phyloP scores from a whole-genome alignment of 805 yeast genomes.

The Pichia nanzhaoensis region DNA sequence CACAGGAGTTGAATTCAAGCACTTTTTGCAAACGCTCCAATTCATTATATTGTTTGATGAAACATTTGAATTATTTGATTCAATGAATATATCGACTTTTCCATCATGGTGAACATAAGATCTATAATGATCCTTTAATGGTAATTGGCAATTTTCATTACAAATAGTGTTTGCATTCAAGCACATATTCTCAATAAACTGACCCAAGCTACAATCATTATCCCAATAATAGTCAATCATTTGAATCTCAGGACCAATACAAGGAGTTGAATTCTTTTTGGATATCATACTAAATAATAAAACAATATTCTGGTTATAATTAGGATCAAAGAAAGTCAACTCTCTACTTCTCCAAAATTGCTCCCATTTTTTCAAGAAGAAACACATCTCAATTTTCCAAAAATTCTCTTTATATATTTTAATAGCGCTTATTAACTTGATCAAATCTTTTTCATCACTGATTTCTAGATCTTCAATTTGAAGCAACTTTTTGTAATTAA shows the following conservation, averaged over 20 bases:
- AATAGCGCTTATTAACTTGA: constrained; percentile 32
- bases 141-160: constrained; percentile 74
- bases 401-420: constrained; percentile 24
- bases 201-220: constrained; percentile 84
- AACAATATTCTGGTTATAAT: constrained; percentile 70
- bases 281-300: constrained; percentile 79
- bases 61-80: constrained; percentile 49
- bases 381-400: constrained; percentile 25
- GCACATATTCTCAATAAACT: constrained; percentile 74
- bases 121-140: constrained; percentile 66
- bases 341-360: constrained; percentile 38
- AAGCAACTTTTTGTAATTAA: background rate
- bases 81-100: constrained; percentile 71
- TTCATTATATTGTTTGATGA: constrained; percentile 64
- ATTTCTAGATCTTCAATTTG: constrained; percentile 14
- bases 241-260: constrained; percentile 83
- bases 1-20: constrained; percentile 70
- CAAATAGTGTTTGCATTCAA: constrained; percentile 62
- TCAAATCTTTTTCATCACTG: constrained; percentile 24
- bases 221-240: constrained; percentile 86
- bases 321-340: constrained; percentile 55
- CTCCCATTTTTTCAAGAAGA: constrained; percentile 61
- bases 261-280: constrained; percentile 79
- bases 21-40: constrained; percentile 87
- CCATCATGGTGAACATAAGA: constrained; percentile 87